A percentile compares a stretch with the other conserved stretches of the same genome.
Conservation (phyloP, 176 grass and related monocot genomes). For the Ensete ventricosum region DNA sequence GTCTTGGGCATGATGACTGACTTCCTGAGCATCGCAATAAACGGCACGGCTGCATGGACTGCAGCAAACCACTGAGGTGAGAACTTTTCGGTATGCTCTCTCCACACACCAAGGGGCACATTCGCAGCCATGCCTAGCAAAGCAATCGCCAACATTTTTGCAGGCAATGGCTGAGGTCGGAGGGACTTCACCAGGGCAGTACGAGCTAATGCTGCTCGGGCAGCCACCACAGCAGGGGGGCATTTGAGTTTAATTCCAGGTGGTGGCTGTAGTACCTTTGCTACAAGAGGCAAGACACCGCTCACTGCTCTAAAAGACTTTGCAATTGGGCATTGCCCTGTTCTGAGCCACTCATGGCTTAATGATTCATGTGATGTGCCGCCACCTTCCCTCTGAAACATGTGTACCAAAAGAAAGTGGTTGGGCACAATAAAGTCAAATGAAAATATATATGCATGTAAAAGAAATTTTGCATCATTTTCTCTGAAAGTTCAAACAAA, state of each 20-base stretch:
- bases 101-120: slow-evolving; percentile 85
- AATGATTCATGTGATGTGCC: slow-evolving; percentile 58
- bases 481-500: neutral
- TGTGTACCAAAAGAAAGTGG: neutral
- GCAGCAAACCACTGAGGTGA: slow-evolving; percentile 88
- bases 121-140: slow-evolving; percentile 85
- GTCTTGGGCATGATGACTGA: slow-evolving; percentile 81
- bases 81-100: slow-evolving; percentile 89
- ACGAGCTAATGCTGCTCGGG: slow-evolving; percentile 60
- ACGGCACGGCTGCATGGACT: slow-evolving; percentile 72
- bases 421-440: slow-evolving; percentile 1
- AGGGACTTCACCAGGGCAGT: slow-evolving; percentile 75
- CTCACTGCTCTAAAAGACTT: slow-evolving; percentile 80
- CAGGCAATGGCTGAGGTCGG: slow-evolving; percentile 57
- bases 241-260: slow-evolving; percentile 86
- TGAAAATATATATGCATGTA: neutral
- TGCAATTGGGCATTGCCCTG: slow-evolving; percentile 84
- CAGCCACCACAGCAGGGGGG: slow-evolving; percentile 67
- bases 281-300: slow-evolving; percentile 71
- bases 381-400: slow-evolving; percentile 55
- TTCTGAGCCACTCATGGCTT: slow-evolving; percentile 81
- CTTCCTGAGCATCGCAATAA: slow-evolving; percentile 91
- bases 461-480: neutral
- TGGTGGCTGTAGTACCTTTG: slow-evolving; percentile 59
- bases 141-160: slow-evolving; percentile 87